phyloP scores from a whole-genome alignment of 2,329 filamentous ascomycete species.

The Fusarium verticillioides region DNA sequence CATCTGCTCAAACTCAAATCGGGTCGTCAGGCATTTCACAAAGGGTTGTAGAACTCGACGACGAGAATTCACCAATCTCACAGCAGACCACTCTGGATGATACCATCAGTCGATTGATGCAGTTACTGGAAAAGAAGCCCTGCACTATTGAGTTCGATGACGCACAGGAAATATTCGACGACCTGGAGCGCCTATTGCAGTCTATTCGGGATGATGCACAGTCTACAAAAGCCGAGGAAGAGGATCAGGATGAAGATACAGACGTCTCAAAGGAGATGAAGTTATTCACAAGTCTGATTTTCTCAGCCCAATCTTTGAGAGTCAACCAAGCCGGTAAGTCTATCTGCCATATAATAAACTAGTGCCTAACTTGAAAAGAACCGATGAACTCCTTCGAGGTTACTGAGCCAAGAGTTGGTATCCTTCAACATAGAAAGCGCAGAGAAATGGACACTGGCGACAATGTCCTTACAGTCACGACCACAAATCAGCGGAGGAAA shows the following conservation, averaged over 20 bases:
- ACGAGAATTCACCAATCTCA: accelerated
- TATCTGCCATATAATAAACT: accelerated
- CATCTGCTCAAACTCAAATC: not conserved
- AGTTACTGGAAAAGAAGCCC: not conserved
- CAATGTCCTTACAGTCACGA: accelerated
- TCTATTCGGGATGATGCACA: accelerated
- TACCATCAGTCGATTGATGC: not conserved
- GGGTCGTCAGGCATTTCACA: not conserved
- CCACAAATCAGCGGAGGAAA: accelerated
- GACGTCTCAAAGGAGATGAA: not conserved
- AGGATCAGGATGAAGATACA: accelerated
- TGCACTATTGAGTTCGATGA: not conserved
- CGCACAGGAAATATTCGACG: not conserved
- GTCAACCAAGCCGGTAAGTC: not conserved
- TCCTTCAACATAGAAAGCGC: not conserved
- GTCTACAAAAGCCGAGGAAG: accelerated
- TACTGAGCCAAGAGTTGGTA: not conserved
- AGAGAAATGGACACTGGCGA: not conserved
- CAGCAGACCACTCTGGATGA: accelerated
- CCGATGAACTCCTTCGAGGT: accelerated
- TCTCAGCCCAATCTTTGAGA: accelerated
- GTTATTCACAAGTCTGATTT: accelerated
- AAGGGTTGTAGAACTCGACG: not conserved
- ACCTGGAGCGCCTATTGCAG: not conserved
- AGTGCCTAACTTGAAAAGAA: accelerated